Percentiles rank a stretch among this genome's conserved stretches.
Conservation (phyloP, 1,284 basidiomycete species). For the Lentinula novae-zelandiae region DNA sequence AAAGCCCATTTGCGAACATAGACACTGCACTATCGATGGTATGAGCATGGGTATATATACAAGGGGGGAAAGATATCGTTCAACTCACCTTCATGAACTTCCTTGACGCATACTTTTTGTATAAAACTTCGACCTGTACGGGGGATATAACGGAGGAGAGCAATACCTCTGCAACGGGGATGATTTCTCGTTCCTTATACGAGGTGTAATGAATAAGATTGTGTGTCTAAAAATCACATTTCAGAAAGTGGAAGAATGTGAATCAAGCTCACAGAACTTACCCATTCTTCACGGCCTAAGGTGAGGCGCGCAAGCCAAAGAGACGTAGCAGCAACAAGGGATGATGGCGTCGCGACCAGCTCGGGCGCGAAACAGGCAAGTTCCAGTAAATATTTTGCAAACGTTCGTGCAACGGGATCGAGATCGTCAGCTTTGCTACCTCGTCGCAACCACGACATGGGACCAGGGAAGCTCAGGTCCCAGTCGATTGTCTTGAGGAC, state of each 20-base stretch:
- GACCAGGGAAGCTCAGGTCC: slow-evolving; percentile 86
- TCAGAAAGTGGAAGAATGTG: not conserved
- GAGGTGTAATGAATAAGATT: slow-evolving; percentile 85
- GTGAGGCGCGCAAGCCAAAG: slow-evolving; percentile 83
- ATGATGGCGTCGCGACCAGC: slow-evolving; percentile 73
- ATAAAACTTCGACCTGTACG: slow-evolving; percentile 52
- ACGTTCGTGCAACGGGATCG: slow-evolving; percentile 80
- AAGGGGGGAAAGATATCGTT: not conserved
- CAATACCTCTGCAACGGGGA: slow-evolving; percentile 86
- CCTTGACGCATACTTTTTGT: slow-evolving; percentile 75
- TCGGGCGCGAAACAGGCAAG: slow-evolving; percentile 79
- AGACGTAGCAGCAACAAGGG: slow-evolving; percentile 76
- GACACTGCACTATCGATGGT: slow-evolving; percentile 44
- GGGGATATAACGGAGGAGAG: slow-evolving; percentile 74
- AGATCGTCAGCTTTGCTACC: slow-evolving; percentile 92
- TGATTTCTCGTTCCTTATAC: slow-evolving; percentile 78
- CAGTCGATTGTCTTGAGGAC: slow-evolving; percentile 85
- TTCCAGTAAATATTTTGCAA: slow-evolving; percentile 88
- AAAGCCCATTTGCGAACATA: slow-evolving; percentile 59
- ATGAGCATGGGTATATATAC: not conserved
- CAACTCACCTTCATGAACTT: slow-evolving; percentile 73
- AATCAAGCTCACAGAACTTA: slow-evolving; percentile 32
- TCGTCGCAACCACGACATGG: slow-evolving; percentile 85
- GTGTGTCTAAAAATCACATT: slow-evolving; percentile 25
- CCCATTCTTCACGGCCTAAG: slow-evolving; percentile 79